A percentile compares a stretch with the other conserved stretches of the same genome.
phyloP scores from a whole-genome alignment of 345 rosid genomes.

The Melastoma malabathricum region DNA sequence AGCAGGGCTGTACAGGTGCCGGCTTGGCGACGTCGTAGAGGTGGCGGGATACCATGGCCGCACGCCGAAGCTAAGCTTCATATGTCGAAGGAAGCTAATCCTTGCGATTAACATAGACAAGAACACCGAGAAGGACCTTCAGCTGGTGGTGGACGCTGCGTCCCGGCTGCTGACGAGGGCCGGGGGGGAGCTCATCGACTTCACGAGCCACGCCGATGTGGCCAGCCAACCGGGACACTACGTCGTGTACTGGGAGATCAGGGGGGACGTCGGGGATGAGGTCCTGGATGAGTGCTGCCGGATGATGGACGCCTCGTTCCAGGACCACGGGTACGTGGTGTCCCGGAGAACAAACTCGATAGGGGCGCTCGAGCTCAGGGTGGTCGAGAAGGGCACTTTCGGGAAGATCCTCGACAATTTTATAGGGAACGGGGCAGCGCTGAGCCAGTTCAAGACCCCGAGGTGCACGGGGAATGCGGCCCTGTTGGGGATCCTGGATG shows the following conservation, averaged over 20 bases:
- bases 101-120: constrained; percentile 82
- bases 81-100: constrained; percentile 78
- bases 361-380: constrained; percentile 75
- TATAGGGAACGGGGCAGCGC: constrained; percentile 59
- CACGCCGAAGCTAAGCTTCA: constrained; percentile 75
- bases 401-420: constrained; percentile 60
- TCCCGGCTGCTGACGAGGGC: constrained; percentile 32
- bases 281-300: constrained; percentile 56
- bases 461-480: constrained; percentile 66
- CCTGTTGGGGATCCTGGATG: constrained; percentile 51
- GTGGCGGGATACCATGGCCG: constrained; percentile 65
- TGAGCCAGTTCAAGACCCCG: constrained; percentile 93
- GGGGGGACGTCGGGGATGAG: constrained; percentile 58
- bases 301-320: constrained; percentile 67
- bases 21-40: constrained; percentile 86
- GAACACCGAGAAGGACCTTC: constrained; percentile 90
- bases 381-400: constrained; percentile 64
- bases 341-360: constrained; percentile 63
- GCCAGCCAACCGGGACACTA: constrained; percentile 62
- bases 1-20: constrained; percentile 65
- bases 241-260: constrained; percentile 82
- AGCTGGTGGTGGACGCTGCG: constrained; percentile 61
- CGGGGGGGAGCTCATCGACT: constrained; percentile 64
- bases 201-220: constrained; percentile 69
- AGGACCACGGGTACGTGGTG: constrained; percentile 71